Percentiles rank a stretch among this genome's conserved stretches.
Conservation (phyloP, 768 basidiomycete species). For the Sarcomyxa edulis region DNA sequence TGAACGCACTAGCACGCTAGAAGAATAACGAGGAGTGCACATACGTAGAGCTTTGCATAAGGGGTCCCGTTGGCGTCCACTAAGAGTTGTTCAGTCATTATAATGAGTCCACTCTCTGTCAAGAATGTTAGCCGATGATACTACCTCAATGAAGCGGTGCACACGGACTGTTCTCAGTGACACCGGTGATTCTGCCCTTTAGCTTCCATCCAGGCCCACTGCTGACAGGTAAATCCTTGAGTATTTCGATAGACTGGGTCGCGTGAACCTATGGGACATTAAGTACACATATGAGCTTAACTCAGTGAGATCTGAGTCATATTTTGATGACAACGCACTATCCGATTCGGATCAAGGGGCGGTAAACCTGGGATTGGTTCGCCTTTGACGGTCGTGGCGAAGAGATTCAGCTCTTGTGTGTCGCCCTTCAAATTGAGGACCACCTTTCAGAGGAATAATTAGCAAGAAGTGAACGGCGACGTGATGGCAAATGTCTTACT, state of each 20-base stretch:
- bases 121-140: slow-evolving; percentile 4
- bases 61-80: slow-evolving; percentile 55
- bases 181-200: slow-evolving; percentile 57
- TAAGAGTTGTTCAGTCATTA: slow-evolving; percentile 59
- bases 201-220: slow-evolving; percentile 80
- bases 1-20: background rate
- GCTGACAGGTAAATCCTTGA: slow-evolving; percentile 71
- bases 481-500: no score
- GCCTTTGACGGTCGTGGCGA: slow-evolving; percentile 45
- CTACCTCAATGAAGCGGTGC: background rate
- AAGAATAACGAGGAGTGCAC: slow-evolving; percentile 8
- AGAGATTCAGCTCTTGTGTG: slow-evolving; percentile 64
- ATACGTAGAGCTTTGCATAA: slow-evolving; percentile 61
- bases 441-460: no score
- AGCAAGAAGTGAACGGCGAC: no score
- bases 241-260: slow-evolving; percentile 72
- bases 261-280: slow-evolving; percentile 79
- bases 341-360: slow-evolving; percentile 59
- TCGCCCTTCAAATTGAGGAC: slow-evolving; percentile 76
- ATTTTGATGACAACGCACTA: slow-evolving; percentile 37
- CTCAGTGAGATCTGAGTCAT: background rate
- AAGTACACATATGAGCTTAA: background rate
- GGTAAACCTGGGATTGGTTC: slow-evolving; percentile 62
- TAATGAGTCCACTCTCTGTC: slow-evolving; percentile 74
- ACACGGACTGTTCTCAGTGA: slow-evolving; percentile 77